Base-by-base conservation (phyloP, 352 stramenopile species). In the Phytopythium aichiense region DNA sequence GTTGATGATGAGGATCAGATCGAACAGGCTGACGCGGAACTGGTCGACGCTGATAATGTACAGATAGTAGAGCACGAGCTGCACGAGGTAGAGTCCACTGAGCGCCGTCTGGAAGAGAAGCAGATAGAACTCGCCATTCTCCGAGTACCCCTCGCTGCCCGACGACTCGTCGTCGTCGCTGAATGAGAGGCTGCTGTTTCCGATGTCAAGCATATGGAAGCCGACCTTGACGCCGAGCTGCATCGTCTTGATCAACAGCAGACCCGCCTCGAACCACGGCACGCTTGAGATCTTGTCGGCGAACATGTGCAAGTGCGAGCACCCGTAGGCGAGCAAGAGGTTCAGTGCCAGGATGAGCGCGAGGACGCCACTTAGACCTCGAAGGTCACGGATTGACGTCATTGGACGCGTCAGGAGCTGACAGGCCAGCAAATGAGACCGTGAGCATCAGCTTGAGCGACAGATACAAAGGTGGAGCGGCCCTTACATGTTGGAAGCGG, bases 11-110 rank as follows among this genome's bases (percentile, higher is more conserved):
- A 92, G 60, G 35, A 91, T 89, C 30, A 92, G 81, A 56, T 92
- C 84, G 35, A 91, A 74, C 48, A 92, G 80, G 38, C 79, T 90
- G 31, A 91, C 79, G 28, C 84, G 76, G 65, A 92, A 92, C 53
- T 91, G 77, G 65, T 91, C 81, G 37, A 90, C 72, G 46, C 84
- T 87, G 62, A 92, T 88, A 35, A 92, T 88, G 56, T 90, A 92
- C 50, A 91, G 65, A 52, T 92, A 91, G 68, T 92, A 92, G 51
- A 80, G 60, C 35, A 92, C 75, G 31, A 92, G 68, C 57, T 86
- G 81, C 61, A 87, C 68, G 54, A 92, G 61, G 60, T 92, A 89
- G 46, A 67, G 76, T 1, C 69, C 79, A 43, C 74, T 86, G 25
- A 91, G 66, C 55, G 73, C 69, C 2, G 79, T 92, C 60, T 91